Evolutionary conservation across 2,329 filamentous ascomycete species (phyloP).

Genomic region (Sporothrix humicola): DNA sequence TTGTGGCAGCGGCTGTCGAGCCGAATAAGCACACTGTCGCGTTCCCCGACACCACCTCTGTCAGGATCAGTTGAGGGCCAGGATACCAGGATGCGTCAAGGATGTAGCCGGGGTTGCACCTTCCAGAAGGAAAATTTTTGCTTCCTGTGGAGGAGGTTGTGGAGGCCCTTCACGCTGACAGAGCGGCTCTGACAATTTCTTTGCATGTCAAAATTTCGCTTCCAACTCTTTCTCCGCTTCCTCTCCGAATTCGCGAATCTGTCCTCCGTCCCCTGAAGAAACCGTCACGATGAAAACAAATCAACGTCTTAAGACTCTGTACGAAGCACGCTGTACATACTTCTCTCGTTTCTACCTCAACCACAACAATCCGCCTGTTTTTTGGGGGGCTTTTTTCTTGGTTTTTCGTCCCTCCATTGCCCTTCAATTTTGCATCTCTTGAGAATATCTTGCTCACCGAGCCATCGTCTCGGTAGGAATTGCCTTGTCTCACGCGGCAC

Average conservation of each 20-base stretch:
- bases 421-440: not conserved
- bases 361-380: not conserved
- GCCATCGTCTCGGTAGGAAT: not conserved
- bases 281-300: not conserved
- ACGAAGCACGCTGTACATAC: not conserved
- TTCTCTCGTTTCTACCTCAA: not conserved
- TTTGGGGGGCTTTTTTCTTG: not conserved
- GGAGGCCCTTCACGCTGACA: not conserved
- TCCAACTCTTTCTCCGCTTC: not conserved
- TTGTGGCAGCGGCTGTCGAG: not conserved
- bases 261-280: not conserved
- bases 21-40: not conserved
- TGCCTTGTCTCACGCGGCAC: constrained; percentile 9
- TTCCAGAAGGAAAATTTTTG: constrained; percentile 17
- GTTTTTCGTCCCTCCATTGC: not conserved
- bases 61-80: not conserved
- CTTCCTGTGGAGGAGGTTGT: not conserved
- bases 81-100: constrained; percentile 1
- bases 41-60: not conserved
- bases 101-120: constrained; percentile 6
- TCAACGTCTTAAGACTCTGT: too few relatives aligned
- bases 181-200: constrained; percentile 2
- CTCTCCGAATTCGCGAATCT: not conserved
- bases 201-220: constrained; percentile 22
- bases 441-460: not conserved